Conservation (phyloP, 768 basidiomycete species). For the Trametes cinnabarina region DNA sequence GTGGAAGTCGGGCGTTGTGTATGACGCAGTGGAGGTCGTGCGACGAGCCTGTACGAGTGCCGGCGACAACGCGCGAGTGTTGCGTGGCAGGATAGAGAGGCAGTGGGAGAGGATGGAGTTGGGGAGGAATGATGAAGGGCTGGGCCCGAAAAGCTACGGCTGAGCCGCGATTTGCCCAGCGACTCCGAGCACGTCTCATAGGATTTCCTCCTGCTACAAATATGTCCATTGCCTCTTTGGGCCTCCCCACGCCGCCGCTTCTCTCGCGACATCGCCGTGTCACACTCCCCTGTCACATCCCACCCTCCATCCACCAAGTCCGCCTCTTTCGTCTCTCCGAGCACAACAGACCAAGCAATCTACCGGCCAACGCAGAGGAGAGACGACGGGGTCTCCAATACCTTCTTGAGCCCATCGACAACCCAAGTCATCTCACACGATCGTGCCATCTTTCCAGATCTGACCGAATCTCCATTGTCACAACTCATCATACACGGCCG, state of each 20-base stretch:
- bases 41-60: not conserved
- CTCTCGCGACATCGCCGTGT: slow-evolving; percentile 21
- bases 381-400: not conserved
- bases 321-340: not conserved
- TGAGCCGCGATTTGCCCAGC: slow-evolving; percentile 26
- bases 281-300: slow-evolving; percentile 24
- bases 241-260: slow-evolving; percentile 21
- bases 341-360: no score
- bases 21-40: not conserved
- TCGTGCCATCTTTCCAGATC: slow-evolving; percentile 6
- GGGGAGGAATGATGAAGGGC: slow-evolving; percentile 21
- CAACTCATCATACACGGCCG: slow-evolving; percentile 14
- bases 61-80: not conserved
- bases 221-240: slow-evolving; percentile 27
- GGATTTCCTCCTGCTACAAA: slow-evolving; percentile 27
- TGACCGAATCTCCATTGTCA: slow-evolving; percentile 12
- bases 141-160: slow-evolving; percentile 24
- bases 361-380: no score
- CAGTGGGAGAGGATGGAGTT: slow-evolving; percentile 11
- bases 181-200: slow-evolving; percentile 23
- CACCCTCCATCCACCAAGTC: not conserved
- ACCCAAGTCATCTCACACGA: slow-evolving; percentile 7
- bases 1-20: slow-evolving; percentile 6
- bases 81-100: not conserved
- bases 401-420: no score